Evolutionary conservation across 306 rosid species (phyloP), one percentile per base, ranked within the genome.

Genomic region (Quercus gilva): DNA sequence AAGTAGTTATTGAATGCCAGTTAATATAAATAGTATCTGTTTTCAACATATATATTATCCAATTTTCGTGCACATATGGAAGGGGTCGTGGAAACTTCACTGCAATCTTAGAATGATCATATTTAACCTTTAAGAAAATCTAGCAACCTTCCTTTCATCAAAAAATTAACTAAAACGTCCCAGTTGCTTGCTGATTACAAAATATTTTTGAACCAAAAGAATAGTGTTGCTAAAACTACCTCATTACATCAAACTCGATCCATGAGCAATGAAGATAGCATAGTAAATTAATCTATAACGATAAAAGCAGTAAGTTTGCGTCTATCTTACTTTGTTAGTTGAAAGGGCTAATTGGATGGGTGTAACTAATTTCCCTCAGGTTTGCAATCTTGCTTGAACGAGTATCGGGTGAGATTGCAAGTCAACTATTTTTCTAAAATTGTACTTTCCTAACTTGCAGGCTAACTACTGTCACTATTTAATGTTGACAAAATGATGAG

Each of bases 281-380:
- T 25, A 49, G 33, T 55, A 17, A 63, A 67, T 33, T 67, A 67
- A 31, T 67, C 51, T 26, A 71, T 4, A 51, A 11, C 51, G n/a
- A 28, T 63, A 26, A 61, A 37, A 55, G 25, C 51, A 52, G 21
- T 53, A 20, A 20, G 56, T 58, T 69, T 55, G 56, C 71, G 29
- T 28, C 65, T 37, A 63, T 70, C 95, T 84, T 85, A 93, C 97
- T 82, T 87, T 28, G 90, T 84, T 71, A 84, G 28, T 81, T 83
- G 82, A 82, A 91, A 23, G 25, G 25, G 25, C 25, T 23, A 23
- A 23, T 23, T 23, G 25, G 25, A 23, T 23, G 25, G 25, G 25
- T 23, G 25, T 23, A 23, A 23, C 25, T 23, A 23, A 23, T 23
- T 23, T 23, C 25, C 25, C 25, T 23, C 25, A 23, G 25, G 25